Conservation (phyloP, 805 yeast species). For the Schwanniomyces occidentalis region DNA sequence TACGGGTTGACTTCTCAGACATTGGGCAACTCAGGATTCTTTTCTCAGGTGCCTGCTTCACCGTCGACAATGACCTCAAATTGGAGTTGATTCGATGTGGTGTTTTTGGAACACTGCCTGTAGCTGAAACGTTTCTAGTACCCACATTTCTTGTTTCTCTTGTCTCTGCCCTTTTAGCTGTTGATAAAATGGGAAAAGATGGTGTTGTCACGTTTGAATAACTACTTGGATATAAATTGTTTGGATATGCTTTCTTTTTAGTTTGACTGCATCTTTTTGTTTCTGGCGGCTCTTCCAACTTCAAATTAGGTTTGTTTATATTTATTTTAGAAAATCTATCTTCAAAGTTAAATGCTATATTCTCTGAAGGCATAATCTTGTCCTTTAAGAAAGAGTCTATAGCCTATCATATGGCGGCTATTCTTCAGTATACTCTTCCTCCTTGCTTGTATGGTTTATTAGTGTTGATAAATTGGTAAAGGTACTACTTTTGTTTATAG, state of each 20-base stretch:
- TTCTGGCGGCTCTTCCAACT: not conserved
- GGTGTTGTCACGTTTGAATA: constrained; percentile 2
- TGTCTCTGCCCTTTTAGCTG: constrained; percentile 22
- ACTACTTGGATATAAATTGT: constrained; percentile 16
- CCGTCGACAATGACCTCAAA: constrained; percentile 13
- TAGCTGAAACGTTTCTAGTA: not conserved
- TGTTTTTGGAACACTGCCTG: constrained; percentile 15
- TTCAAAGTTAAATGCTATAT: constrained; percentile 26
- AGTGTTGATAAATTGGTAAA: constrained; percentile 5
- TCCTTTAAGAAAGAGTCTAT: not conserved
- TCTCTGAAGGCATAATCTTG: constrained; percentile 4
- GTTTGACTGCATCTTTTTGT: too few relatives aligned
- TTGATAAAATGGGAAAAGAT: constrained; percentile 11
- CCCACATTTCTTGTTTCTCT: constrained; percentile 1
- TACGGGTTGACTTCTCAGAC: constrained; percentile 17
- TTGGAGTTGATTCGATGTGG: constrained; percentile 17
- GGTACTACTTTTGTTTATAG: constrained; percentile 3
- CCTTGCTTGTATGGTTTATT: too few relatives aligned
- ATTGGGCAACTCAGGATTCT: constrained; percentile 18
- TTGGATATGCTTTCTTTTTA: constrained; percentile 23
- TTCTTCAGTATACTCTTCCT: not conserved
- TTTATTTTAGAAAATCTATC: constrained; percentile 32
- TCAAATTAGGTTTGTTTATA: constrained; percentile 11
- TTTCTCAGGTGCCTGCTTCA: constrained; percentile 11
- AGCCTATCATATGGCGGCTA: not conserved